Conservation (phyloP, 2,329 filamentous ascomycete species). For the Whalleya microplaca region DNA sequence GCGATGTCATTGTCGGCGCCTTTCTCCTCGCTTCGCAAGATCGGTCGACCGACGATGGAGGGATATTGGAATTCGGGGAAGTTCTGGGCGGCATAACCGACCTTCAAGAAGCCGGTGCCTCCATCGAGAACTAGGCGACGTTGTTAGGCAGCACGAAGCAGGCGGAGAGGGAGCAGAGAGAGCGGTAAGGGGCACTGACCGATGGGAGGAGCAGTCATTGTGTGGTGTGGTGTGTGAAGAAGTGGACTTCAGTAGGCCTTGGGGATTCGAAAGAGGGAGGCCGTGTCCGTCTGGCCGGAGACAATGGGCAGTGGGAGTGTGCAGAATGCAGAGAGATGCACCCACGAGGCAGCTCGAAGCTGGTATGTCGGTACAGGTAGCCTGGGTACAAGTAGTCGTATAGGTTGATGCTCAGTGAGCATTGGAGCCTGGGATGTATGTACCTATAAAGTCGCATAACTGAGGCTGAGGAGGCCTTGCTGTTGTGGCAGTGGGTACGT, state of each 20-base stretch:
- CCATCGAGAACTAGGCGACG: constrained; percentile 84
- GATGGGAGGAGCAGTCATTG: constrained; percentile 59
- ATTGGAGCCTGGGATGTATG: background rate
- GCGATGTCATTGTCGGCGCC: constrained; percentile 66
- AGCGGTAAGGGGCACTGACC: constrained; percentile 45
- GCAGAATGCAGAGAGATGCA: background rate
- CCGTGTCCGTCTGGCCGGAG: constrained; percentile 1
- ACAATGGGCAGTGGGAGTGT: constrained; percentile 2
- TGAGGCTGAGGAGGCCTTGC: constrained; percentile 23
- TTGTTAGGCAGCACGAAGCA: constrained; percentile 25
- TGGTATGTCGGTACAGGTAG: constrained; percentile 21
- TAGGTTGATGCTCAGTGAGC: background rate
- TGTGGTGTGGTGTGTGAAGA: too few relatives aligned
- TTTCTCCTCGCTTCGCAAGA: constrained; percentile 92
- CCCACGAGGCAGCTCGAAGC: constrained; percentile 17
- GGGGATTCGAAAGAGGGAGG: constrained; percentile 21
- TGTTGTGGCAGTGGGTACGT: constrained; percentile 22
- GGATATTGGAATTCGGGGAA: constrained; percentile 99
- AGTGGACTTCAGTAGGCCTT: constrained; percentile 32
- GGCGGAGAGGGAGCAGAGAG: background rate
- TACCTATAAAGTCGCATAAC: constrained; percentile 4
- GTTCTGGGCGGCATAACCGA: constrained; percentile 98
- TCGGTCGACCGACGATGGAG: constrained; percentile 96
- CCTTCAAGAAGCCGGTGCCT: constrained; percentile 99
- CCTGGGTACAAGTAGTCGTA: constrained; percentile 20